These are phyloP conservation scores for Dactylellina parvicollis DNA, from an alignment of 2,329 filamentous ascomycete species.

Conservation along the genomic window DNA sequence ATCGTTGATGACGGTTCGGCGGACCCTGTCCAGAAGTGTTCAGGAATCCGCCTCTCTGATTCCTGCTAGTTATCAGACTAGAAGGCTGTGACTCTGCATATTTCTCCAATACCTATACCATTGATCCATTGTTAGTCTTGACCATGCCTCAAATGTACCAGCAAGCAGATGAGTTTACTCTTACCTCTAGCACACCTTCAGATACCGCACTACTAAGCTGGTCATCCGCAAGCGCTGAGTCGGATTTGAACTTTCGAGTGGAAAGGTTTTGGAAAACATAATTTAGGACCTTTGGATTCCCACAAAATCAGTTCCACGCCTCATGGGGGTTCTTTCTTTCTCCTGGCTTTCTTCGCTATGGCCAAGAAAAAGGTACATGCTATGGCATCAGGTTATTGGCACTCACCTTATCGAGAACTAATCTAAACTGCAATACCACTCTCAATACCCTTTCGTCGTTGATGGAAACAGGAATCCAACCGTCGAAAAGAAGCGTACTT, in stretches of 20 bases:
- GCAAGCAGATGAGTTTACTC: not conserved
- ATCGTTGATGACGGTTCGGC: too few relatives aligned
- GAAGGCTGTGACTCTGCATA: slow-evolving; percentile 9
- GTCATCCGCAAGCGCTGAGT: slow-evolving; percentile 13
- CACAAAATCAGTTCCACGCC: not conserved
- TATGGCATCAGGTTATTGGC: not conserved
- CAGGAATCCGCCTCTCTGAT: not conserved
- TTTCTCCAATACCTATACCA: slow-evolving; percentile 33
- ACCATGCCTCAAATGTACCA: not conserved
- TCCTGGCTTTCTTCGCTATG: too few relatives aligned
- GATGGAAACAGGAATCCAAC: slow-evolving; percentile 56
- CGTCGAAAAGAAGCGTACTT: slow-evolving; percentile 56
- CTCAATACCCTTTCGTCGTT: slow-evolving; percentile 40
- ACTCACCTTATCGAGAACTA: slow-evolving; percentile 48
- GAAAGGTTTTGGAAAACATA: slow-evolving; percentile 49
- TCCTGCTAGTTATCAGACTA: not conserved
- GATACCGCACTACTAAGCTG: slow-evolving; percentile 29
- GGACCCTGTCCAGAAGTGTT: not conserved
- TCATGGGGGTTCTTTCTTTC: too few relatives aligned
- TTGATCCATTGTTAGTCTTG: not conserved
- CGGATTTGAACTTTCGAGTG: slow-evolving; percentile 18
- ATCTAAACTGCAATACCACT: slow-evolving; percentile 41
- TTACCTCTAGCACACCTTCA: slow-evolving; percentile 34
- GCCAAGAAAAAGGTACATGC: not conserved
- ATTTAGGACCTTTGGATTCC: slow-evolving; percentile 16